phyloP scores from a whole-genome alignment of 2,329 filamentous ascomycete species.

The Fusarium sp. region DNA sequence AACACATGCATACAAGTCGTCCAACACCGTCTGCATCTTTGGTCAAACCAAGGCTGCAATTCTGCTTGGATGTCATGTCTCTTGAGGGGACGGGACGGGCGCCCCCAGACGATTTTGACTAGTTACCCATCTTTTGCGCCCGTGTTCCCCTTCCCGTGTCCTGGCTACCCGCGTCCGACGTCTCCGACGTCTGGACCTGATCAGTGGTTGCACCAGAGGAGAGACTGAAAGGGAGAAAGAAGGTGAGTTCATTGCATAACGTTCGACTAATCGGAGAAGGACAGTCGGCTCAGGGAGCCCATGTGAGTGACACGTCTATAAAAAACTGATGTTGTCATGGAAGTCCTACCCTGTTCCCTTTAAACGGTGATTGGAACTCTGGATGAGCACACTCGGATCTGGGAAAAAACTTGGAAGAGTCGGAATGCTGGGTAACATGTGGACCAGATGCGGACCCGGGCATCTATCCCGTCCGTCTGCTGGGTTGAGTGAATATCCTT shows the following conservation, averaged over 20 bases:
- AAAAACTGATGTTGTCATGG: neutral
- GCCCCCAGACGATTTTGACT: neutral
- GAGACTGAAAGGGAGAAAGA: slow-evolving; percentile 1
- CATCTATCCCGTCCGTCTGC: slow-evolving; percentile 3
- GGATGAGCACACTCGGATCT: neutral
- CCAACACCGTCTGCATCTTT: slow-evolving; percentile 31
- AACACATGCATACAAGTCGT: slow-evolving; percentile 35
- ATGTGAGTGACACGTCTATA: slow-evolving; percentile 1
- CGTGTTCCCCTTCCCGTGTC: slow-evolving; percentile 10
- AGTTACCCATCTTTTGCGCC: slow-evolving; percentile 2
- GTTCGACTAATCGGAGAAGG: neutral
- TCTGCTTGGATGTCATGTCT: slow-evolving; percentile 16
- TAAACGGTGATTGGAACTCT: neutral
- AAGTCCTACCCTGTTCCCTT: neutral
- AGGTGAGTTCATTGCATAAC: neutral
- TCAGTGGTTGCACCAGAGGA: neutral
- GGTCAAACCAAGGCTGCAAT: slow-evolving; percentile 16
- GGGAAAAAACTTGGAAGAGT: slow-evolving; percentile 25
- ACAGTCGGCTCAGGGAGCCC: neutral
- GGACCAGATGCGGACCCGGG: slow-evolving; percentile 24
- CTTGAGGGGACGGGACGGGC: neutral
- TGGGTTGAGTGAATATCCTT: slow-evolving; percentile 18
- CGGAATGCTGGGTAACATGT: slow-evolving; percentile 17
- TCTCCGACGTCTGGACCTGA: slow-evolving; percentile 13
- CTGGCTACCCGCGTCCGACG: slow-evolving; percentile 6